Evolutionary conservation across 2,329 filamentous ascomycete species (phyloP), one percentile per base, ranked within the genome.

Genomic region (Exserohilum rostratum): DNA sequence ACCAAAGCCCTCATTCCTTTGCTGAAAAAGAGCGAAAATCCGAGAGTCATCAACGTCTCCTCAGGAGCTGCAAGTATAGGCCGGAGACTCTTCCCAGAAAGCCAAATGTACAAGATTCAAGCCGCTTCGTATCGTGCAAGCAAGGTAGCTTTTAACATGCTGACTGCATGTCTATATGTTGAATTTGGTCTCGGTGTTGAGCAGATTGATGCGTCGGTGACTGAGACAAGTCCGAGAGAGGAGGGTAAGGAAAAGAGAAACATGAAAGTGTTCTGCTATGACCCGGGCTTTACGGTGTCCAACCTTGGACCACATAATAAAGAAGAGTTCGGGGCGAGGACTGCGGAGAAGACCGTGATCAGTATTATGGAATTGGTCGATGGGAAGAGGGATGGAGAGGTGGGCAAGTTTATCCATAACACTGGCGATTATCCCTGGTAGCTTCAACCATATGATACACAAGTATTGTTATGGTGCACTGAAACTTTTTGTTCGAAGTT

Each of bases 71-170:
- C 75, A 5, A 74, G 70, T 3, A 73, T 78, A 6, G 64, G 52
- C 0, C 57, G 62, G 0, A 62, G 71, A 0, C 58, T 76, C 0
- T 67, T 70, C 27, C 42, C 66, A 1, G 61, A 59, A 4, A 64
- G 60, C 1, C 55, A 62, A 1, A 66, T 67, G 47, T 73, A 74
- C 53, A 69, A 69, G 17, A 54, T 66, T 2, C 50, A 64, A 18
- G 51, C 50, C 2, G 58, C 68, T 5, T 67, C 66, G 17, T 78
- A 78, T 46, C 67, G 71, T 4, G 66, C 71, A 0, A 73, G 68
- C 25, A 78, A 78, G 55, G 66, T 73, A 4, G 76, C 76, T 1
- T 50, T 77, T 57, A 77, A 76, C 34, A 77, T 78, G 75, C 50
- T 78, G 11, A 68, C 65, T 7, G 66, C 68, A 10, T 70, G 65